Percentiles rank a stretch among this genome's conserved stretches.
phyloP scores from a whole-genome alignment of 306 rosid genomes.

The Castanea crenata region DNA sequence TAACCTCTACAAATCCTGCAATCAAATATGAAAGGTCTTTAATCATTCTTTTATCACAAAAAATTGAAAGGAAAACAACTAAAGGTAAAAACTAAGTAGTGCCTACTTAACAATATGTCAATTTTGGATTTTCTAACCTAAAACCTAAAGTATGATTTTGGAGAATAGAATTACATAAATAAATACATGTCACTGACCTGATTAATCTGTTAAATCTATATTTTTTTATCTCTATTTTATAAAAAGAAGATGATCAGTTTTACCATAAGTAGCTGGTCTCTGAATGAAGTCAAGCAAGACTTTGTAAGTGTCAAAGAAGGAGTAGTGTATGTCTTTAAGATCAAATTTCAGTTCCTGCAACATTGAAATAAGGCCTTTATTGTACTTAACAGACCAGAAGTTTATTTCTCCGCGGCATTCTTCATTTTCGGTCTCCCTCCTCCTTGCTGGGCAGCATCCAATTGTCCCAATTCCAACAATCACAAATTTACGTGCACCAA shows the following conservation, averaged over 20 bases:
- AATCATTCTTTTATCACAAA: neutral
- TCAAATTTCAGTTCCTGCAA: constrained; percentile 42
- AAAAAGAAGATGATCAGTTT: neutral
- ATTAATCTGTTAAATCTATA: no score
- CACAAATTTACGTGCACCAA: constrained; percentile 69
- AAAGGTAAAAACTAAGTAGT: neutral
- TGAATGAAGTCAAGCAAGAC: constrained; percentile 39
- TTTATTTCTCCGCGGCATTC: constrained; percentile 55
- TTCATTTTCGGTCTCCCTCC: constrained; percentile 27
- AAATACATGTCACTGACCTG: no score
- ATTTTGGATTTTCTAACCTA: no score
- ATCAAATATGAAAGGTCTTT: neutral
- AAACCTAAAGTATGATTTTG: no score
- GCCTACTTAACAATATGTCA: no score
- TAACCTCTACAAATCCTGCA: constrained; percentile 61
- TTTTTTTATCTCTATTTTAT: no score
- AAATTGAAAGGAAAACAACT: neutral
- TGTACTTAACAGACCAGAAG: constrained; percentile 31
- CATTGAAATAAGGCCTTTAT: constrained; percentile 44
- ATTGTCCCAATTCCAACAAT: constrained; percentile 49
- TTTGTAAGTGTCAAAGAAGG: constrained; percentile 65
- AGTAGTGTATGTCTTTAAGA: constrained; percentile 37
- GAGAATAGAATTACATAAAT: no score
- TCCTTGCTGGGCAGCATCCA: constrained; percentile 71
- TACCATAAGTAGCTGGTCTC: constrained; percentile 52